Evolutionary conservation across 2,329 filamentous ascomycete species (phyloP), one percentile per base, ranked within the genome.

Genomic region (Talaromyces sp.): DNA sequence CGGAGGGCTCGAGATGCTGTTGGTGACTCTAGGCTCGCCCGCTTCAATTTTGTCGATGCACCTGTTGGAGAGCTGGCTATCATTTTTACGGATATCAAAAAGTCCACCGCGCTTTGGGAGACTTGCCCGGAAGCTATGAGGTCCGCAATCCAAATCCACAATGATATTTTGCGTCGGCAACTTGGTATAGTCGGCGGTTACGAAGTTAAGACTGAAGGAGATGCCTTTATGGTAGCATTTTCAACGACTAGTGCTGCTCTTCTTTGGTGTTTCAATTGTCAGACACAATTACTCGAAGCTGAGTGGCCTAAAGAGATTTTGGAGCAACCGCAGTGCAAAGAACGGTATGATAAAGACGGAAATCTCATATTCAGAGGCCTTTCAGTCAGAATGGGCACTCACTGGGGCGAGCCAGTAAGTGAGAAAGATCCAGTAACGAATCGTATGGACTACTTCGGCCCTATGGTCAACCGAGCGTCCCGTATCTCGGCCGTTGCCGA

Each of bases 221-320:
- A 99, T 75, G 94, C 94, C 8, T 99, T 99, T 69, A 97, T 99
- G 92, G 94, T 99, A 33, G 96, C 93, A 9, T 99, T 99, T 74
- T 90, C 92, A 1, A 97, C 94, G 0, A 91, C 94, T 2, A 97
- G 94, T 1, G 94, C 92, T 8, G 94, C 94, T 5, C 77, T 99
- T 51, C 81, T 99, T 7, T 99, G 94, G 94, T 95, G 89, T 66
- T 99, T 99, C 75, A 90, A 91, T 21, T 92, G 97, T 28, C 94
- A 99, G 73, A 87, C 86, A 64, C 84, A 88, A 67, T 83, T 99
- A 3, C 83, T 99, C 1, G 89, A 96, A 63, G 89, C 95, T 19
- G 84, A 86, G 65, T 99, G 94, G 94, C 94, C 94, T 2, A 86
- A 89, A 9, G 94, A 99, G 72, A 92, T 99, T 60, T 78, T 97